Evolutionary conservation across 495 filamentous ascomycete genomes (phyloP), one percentile per base, ranked within the genome.

Genomic region (Penicillium antarcticum): DNA sequence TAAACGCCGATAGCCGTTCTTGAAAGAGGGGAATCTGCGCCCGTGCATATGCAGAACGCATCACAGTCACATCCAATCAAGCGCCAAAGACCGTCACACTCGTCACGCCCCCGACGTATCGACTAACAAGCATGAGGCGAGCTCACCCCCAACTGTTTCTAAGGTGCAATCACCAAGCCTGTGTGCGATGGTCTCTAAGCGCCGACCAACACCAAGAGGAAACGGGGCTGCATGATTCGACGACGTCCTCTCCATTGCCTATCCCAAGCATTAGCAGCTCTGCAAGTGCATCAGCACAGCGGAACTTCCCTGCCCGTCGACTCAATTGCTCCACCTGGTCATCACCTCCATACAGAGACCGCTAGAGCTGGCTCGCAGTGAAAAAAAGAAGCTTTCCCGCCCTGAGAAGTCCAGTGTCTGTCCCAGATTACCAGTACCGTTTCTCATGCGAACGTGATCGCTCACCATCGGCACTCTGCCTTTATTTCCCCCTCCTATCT

Each of bases 31-130:
- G 19, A 48, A 49, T 45, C 44, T 42, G 55, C 42, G 47, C 53
- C 58, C 57, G 60, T 67, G 61, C 63, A 55, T 58, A 63, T 73
- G 70, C 70, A 73, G 52, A 38, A 12, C 41, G 23, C 42, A 59
- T 72, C 71, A 74, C 69, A 69, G 46, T 74, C 71, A 72, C 70
- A 71, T 42, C 63, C 68, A 66, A 67, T 62, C 60, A 60, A 57
- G 36, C 41, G 13, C 44, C 53, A 35, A 37, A 23, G 40, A 45
- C 37, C 49, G 40, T 65, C 65, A 60, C 61, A 45, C 58, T 58
- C 56, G 48, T 67, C 63, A 62, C 67, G 18, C 34, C 39, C 40
- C 39, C 46, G 18, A 10, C 1, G n/a, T 47, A 42, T 59, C 58
- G 43, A 58, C 55, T 42, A 18, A 18, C 1, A 19, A 41, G 23